Percentiles rank a stretch among this genome's conserved stretches.
Conservation (phyloP, 352 stramenopile genomes). For the Phytophthora pini region DNA sequence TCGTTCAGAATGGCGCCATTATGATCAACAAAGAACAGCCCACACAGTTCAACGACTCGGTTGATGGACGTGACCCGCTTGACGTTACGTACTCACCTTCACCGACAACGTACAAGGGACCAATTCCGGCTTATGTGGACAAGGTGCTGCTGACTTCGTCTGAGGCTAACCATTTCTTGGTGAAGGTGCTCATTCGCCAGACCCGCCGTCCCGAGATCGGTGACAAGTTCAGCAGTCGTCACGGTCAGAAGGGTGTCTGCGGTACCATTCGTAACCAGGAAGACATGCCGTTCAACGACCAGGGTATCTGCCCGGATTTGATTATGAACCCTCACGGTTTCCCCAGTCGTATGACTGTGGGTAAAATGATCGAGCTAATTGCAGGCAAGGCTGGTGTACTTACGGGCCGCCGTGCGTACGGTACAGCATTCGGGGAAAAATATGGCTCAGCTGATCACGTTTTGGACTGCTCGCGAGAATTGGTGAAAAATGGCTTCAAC, state of each 20-base stretch:
- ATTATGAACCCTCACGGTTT: slow-evolving; percentile 99
- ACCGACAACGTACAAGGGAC: slow-evolving; percentile 96
- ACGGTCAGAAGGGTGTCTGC: slow-evolving; percentile 99
- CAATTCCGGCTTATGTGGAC: slow-evolving; percentile 97
- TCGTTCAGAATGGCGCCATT: slow-evolving; percentile 94
- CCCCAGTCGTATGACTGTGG: slow-evolving; percentile 99
- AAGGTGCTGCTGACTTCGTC: slow-evolving; percentile 99
- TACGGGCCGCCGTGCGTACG: slow-evolving; percentile 97
- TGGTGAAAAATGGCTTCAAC: slow-evolving; percentile 98
- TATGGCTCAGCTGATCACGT: slow-evolving; percentile 96
- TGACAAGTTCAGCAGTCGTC: slow-evolving; percentile 99
- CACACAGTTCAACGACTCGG: slow-evolving; percentile 92
- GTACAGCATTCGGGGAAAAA: slow-evolving; percentile 99
- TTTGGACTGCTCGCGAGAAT: slow-evolving; percentile 90
- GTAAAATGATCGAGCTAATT: slow-evolving; percentile 99
- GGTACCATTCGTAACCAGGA: slow-evolving; percentile 96
- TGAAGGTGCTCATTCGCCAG: slow-evolving; percentile 98
- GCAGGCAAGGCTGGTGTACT: slow-evolving; percentile 98
- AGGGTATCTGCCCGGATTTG: slow-evolving; percentile 98
- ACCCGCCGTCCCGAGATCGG: slow-evolving; percentile 97
- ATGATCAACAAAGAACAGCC: slow-evolving; percentile 99
- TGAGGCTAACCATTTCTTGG: slow-evolving; percentile 97
- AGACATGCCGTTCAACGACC: slow-evolving; percentile 99
- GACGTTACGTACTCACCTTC: slow-evolving; percentile 86
- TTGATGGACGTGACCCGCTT: slow-evolving; percentile 75